Evolutionary conservation across 176 grass and related monocot species (phyloP).

Genomic region (Olyra latifolia): DNA sequence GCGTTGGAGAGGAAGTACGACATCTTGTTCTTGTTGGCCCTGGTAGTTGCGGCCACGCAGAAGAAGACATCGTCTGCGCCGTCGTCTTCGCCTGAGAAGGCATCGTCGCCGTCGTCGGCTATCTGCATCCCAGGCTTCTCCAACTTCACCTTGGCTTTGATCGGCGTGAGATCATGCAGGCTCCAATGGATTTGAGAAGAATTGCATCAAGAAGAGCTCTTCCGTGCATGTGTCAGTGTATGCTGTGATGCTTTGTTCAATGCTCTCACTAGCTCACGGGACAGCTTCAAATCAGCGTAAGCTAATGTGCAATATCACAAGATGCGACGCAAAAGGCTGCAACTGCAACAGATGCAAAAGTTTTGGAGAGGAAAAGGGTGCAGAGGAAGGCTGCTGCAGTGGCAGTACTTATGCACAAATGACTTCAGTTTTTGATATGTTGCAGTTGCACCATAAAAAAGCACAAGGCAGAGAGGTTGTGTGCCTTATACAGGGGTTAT

Average conservation of each 20-base stretch:
- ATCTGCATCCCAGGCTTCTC: neutral
- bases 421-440: slow-evolving; percentile 11
- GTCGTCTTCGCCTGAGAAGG: neutral
- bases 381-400: slow-evolving; percentile 39
- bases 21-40: slow-evolving; percentile 29
- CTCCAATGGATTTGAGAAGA: neutral
- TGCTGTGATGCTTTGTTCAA: neutral
- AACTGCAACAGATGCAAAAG: slow-evolving; percentile 4
- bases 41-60: slow-evolving; percentile 46
- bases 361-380: neutral
- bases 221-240: neutral
- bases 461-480: slow-evolving; percentile 13
- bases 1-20: slow-evolving; percentile 47
- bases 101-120: too few species aligned
- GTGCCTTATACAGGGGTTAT: slow-evolving; percentile 17
- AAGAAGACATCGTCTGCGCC: slow-evolving; percentile 35
- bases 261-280: too few species aligned
- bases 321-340: neutral
- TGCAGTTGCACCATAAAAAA: slow-evolving; percentile 23
- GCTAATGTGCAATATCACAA: neutral
- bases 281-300: slow-evolving; percentile 8
- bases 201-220: neutral
- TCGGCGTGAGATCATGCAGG: slow-evolving; percentile 11
- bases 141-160: slow-evolving; percentile 16
- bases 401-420: slow-evolving; percentile 30